phyloP scores from a whole-genome alignment of 2,329 filamentous ascomycete species.

The Monilinia polystroma region DNA sequence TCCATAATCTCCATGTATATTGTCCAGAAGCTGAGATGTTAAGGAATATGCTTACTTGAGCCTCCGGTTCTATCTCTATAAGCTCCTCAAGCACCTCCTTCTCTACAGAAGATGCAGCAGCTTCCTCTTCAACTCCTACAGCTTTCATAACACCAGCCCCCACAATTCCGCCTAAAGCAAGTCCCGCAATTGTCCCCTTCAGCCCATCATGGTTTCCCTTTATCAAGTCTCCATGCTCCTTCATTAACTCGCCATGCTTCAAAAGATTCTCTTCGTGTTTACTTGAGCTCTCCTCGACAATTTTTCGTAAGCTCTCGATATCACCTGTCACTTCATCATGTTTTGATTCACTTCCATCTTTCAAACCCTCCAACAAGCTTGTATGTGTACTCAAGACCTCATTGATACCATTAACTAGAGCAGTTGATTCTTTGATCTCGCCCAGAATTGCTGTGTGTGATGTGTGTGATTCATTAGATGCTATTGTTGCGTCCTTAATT shows the following conservation, averaged over 20 bases:
- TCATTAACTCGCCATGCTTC: constrained; percentile 28
- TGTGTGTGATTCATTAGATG: constrained; percentile 27
- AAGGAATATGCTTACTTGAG: not conserved
- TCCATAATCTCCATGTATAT: not conserved
- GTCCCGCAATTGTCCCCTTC: constrained; percentile 30
- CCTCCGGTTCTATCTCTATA: not conserved
- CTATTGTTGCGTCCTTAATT: constrained; percentile 30
- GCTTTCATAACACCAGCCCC: constrained; percentile 1
- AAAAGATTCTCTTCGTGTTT: constrained; percentile 28
- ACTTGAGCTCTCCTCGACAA: constrained; percentile 28
- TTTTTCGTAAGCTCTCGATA: constrained; percentile 32
- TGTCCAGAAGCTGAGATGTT: not conserved
- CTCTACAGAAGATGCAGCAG: not conserved
- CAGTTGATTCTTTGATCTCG: constrained; percentile 17
- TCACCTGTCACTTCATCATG: constrained; percentile 30
- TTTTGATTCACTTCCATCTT: constrained; percentile 20
- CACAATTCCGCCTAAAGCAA: constrained; percentile 31
- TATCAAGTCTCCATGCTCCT: constrained; percentile 27
- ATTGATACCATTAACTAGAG: not conserved
- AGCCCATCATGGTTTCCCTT: constrained; percentile 34
- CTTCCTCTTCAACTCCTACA: not conserved
- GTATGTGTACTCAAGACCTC: constrained; percentile 23
- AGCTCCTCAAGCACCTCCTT: not conserved
- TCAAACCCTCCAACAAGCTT: constrained; percentile 29
- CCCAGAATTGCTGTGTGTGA: constrained; percentile 22